Percentiles rank a stretch among this genome's conserved stretches.
Conservation (phyloP, 139 green algal genomes). For the Chlorella sorokiniana region DNA sequence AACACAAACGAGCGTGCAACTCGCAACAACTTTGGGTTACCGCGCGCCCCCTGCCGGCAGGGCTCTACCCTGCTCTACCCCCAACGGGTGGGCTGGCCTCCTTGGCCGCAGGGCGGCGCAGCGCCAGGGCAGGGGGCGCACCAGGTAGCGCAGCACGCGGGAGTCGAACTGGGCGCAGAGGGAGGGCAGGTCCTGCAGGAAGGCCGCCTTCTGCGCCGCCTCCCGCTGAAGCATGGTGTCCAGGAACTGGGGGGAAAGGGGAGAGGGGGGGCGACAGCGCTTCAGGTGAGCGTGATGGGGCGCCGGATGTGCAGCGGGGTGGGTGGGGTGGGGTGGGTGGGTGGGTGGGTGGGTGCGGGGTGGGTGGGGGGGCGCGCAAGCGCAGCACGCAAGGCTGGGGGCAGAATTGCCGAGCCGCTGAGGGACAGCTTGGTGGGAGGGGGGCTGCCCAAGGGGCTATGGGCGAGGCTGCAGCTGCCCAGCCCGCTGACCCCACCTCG, state of each 20-base stretch:
- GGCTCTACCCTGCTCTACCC: too few relatives aligned
- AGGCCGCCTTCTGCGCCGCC: slow-evolving; percentile 69
- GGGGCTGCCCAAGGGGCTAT: too few relatives aligned
- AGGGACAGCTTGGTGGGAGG: too few relatives aligned
- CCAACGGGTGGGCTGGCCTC: too few relatives aligned
- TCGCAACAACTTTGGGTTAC: too few relatives aligned
- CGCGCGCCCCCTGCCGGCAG: too few relatives aligned
- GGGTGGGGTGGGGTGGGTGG: background rate
- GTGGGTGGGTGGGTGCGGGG: background rate
- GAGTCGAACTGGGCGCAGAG: slow-evolving; percentile 73
- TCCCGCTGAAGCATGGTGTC: slow-evolving; percentile 82
- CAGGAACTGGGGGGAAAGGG: slow-evolving; percentile 63
- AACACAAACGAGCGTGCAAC: too few relatives aligned
- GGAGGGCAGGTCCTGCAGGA: slow-evolving; percentile 70
- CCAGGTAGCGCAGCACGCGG: slow-evolving; percentile 63
- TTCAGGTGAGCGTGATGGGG: background rate
- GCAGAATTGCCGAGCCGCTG: too few relatives aligned
- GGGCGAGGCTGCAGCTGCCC: too few relatives aligned
- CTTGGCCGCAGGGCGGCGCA: background rate
- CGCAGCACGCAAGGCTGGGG: background rate
- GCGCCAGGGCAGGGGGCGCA: background rate
- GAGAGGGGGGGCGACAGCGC: background rate
- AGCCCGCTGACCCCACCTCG: too few relatives aligned
- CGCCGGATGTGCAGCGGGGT: slow-evolving; percentile 39
- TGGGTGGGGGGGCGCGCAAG: background rate